Evolutionary conservation across 2,329 filamentous ascomycete genomes (phyloP), one percentile per base, ranked within the genome.

Genomic region (Phyllosticta citriasiana): DNA sequence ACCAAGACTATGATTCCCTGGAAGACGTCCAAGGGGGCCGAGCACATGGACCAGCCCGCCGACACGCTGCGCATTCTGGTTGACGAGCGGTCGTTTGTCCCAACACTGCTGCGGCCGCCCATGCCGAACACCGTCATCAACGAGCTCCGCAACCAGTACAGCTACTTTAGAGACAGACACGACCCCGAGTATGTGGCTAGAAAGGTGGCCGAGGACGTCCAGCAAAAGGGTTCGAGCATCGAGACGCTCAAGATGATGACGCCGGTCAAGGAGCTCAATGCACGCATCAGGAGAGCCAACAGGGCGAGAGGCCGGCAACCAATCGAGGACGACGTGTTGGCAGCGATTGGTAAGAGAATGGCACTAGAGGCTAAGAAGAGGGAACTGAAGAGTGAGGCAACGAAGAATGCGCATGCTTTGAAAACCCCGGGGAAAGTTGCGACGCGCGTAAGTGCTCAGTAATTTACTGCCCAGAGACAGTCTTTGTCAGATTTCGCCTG

Each of bases 61-160:
- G 93, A 97, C 75, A 97, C 93, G 2, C 76, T 85, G 54, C 87
- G 89, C 65, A 84, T 88, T 71, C 82, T 87, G 60, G 88, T 91
- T 62, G 89, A 96, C 69, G 81, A 84, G 65, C 80, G 79, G 69
- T 89, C 88, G 1, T 96, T 89, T 72, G 79, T 87, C 60, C 91
- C 92, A n/a, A 88, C 85, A 40, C 79, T 97, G 25, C 78, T 91
- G 27, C 79, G 82, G 16, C 82, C 88, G 26, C 93, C 93, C 14
- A 90, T 96, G 82, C 91, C 93, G 4, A 76, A 80, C 30, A 77
- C 75, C n/a, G 82, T 97, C 47, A 82, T 96, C 66, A 86, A 96
- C 72, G 93, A 97, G 79, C 80, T 97, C 71, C 83, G 91, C 71
- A 88, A 88, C 78, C 88, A 86, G 72, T 96, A 87, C 81, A 89